phyloP scores from a whole-genome alignment of 1,284 basidiomycete species.

The Crucibulum parvulum region DNA sequence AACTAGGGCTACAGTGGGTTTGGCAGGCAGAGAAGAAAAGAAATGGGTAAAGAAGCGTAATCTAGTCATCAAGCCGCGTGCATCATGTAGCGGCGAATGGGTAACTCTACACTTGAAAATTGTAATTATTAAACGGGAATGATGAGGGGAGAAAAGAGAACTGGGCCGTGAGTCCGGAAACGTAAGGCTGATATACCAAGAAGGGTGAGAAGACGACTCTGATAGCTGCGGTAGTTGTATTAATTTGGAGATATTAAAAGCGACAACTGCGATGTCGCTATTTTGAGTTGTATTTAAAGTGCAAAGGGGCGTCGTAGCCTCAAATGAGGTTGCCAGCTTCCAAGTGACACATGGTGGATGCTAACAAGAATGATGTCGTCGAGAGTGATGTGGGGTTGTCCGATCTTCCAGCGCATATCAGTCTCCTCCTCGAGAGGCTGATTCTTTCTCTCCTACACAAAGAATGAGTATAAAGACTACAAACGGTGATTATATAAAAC shows the following conservation, averaged over 20 bases:
- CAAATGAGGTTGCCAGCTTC: slow-evolving; percentile 80
- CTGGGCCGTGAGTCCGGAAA: no score
- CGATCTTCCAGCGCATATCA: slow-evolving; percentile 67
- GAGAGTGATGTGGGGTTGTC: slow-evolving; percentile 54
- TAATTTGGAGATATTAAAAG: background rate
- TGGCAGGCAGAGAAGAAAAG: no score
- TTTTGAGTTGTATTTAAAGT: background rate
- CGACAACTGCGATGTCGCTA: background rate
- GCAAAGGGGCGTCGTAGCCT: slow-evolving; percentile 48
- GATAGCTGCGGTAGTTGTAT: no score
- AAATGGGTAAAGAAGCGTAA: no score
- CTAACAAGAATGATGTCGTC: slow-evolving; percentile 75
- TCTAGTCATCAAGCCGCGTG: no score
- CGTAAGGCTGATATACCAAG: no score
- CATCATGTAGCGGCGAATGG: no score
- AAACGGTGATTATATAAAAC: slow-evolving; percentile 16
- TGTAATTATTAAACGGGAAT: no score
- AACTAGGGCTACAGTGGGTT: no score
- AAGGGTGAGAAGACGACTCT: no score
- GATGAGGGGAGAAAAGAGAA: no score
- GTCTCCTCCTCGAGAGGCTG: slow-evolving; percentile 64
- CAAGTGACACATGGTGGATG: slow-evolving; percentile 80
- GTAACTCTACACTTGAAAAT: no score
- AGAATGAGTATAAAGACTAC: background rate
- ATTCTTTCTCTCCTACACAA: slow-evolving; percentile 51